These are phyloP conservation scores for Gymnopilus junonius DNA, from an alignment of 768 basidiomycete genomes.

Conservation along the genomic window DNA sequence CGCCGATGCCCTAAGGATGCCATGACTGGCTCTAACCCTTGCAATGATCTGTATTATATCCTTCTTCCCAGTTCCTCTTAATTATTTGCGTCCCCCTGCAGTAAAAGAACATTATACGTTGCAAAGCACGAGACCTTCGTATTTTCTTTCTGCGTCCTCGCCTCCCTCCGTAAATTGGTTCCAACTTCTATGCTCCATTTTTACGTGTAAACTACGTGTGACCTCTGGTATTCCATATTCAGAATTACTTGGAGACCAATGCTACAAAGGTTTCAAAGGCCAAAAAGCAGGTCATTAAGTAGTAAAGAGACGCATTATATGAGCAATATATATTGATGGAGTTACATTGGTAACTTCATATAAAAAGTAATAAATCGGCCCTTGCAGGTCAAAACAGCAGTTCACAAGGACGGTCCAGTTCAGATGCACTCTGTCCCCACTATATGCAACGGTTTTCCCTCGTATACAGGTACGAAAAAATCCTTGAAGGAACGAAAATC, in stretches of 20 bases:
- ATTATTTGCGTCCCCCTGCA: too few species aligned
- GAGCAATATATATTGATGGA: neutral
- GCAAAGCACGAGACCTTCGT: too few species aligned
- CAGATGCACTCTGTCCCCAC: neutral
- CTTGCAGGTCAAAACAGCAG: too few species aligned
- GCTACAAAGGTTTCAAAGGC: too few species aligned
- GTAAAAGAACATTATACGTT: too few species aligned
- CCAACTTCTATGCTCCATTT: too few species aligned
- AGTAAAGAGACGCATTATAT: neutral
- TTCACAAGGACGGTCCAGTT: neutral
- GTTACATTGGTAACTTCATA: neutral
- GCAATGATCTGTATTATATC: neutral
- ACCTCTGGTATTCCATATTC: too few species aligned
- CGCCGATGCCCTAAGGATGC: constrained; percentile 33
- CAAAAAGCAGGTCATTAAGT: neutral
- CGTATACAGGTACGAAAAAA: constrained; percentile 39
- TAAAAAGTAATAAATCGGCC: neutral
- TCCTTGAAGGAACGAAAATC: constrained; percentile 38
- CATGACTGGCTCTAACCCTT: neutral
- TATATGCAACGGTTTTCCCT: constrained; percentile 26
- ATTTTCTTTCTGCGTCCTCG: too few species aligned
- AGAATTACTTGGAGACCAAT: too few species aligned
- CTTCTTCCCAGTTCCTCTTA: too few species aligned
- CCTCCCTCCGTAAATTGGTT: too few species aligned
- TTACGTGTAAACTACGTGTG: too few species aligned